phyloP scores from a whole-genome alignment of 1,284 basidiomycete genomes.

The Puccinia horiana region DNA sequence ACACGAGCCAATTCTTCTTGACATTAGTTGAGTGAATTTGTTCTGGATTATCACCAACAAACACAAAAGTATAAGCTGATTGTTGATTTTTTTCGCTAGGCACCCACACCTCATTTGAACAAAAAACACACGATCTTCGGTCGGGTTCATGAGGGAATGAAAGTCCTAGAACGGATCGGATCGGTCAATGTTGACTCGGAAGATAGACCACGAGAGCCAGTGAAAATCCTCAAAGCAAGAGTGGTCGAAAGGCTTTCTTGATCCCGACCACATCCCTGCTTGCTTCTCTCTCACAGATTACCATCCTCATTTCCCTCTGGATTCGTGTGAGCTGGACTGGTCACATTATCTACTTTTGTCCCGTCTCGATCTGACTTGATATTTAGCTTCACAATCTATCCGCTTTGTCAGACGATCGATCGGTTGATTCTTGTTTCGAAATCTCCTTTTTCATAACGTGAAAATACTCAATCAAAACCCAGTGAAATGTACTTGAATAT shows the following conservation, averaged over 20 bases:
- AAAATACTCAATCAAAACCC: too few relatives aligned
- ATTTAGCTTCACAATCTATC: too few relatives aligned
- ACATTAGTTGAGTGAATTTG: constrained; percentile 33
- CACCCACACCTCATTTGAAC: constrained; percentile 52
- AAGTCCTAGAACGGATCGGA: constrained; percentile 52
- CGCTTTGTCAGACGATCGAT: too few relatives aligned
- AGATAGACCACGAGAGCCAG: constrained; percentile 51
- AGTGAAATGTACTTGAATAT: too few relatives aligned
- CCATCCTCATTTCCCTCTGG: not conserved
- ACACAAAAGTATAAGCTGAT: not conserved
- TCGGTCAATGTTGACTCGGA: constrained; percentile 54
- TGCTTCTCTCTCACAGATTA: not conserved
- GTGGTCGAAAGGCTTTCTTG: constrained; percentile 17
- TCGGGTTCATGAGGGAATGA: constrained; percentile 51
- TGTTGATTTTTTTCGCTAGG: constrained; percentile 19
- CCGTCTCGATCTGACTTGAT: too few relatives aligned
- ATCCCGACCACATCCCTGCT: not conserved
- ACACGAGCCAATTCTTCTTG: constrained; percentile 52
- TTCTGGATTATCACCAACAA: not conserved
- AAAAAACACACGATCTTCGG: constrained; percentile 52
- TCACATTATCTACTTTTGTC: too few relatives aligned
- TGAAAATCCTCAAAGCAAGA: constrained; percentile 46
- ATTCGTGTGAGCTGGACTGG: too few relatives aligned
- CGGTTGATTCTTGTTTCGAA: too few relatives aligned
- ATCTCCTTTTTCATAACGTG: too few relatives aligned